Evolutionary conservation across 169 alveolate genomes (phyloP).

Genomic region (Cyclospora cayetanensis): DNA sequence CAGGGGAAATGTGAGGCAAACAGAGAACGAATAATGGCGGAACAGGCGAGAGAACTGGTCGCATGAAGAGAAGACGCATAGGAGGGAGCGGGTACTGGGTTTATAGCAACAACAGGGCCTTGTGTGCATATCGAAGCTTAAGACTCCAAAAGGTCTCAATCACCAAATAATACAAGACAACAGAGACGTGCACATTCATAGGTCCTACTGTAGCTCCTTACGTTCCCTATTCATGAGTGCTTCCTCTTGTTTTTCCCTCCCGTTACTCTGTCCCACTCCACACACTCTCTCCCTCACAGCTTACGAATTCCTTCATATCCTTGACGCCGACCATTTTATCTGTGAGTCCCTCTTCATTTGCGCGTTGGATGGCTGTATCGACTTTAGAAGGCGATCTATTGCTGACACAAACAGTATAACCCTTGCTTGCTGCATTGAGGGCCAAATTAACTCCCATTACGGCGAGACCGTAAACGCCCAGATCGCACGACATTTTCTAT

Average conservation of each 20-base stretch:
- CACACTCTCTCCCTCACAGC: slow-evolving; percentile 6
- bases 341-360: slow-evolving; percentile 71
- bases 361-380: slow-evolving; percentile 73
- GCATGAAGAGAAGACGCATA: no score
- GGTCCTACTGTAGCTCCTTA: no score
- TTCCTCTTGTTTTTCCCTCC: background rate
- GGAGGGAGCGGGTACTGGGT: no score
- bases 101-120: no score
- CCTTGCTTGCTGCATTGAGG: slow-evolving; percentile 81
- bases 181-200: background rate
- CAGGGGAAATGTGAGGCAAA: no score
- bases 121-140: no score
- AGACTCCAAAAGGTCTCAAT: no score
- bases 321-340: slow-evolving; percentile 68
- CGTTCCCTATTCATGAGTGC: background rate
- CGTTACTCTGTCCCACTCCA: no score
- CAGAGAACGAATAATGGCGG: no score
- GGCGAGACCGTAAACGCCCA: slow-evolving; percentile 87
- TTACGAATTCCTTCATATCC: slow-evolving; percentile 78
- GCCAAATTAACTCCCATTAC: slow-evolving; percentile 88
- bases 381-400: slow-evolving; percentile 76
- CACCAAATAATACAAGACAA: no score
- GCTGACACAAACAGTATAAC: slow-evolving; percentile 83
- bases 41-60: no score
- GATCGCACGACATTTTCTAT: slow-evolving; percentile 72